Evolutionary conservation across 768 basidiomycete genomes (phyloP).

Genomic region (Tulasnella sp.): DNA sequence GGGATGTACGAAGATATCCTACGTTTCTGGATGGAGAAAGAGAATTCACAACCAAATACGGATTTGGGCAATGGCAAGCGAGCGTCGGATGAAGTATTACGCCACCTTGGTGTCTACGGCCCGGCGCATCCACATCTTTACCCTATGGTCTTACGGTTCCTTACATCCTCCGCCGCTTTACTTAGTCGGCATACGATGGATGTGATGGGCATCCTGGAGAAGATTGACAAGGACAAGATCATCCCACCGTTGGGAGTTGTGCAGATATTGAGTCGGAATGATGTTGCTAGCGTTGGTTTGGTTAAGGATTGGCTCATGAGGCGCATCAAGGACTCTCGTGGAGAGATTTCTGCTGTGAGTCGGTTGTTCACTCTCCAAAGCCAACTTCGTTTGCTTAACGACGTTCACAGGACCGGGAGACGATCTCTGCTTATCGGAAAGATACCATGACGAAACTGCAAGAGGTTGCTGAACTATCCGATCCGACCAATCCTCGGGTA

Average conservation of each 20-base stretch:
- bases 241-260: slow-evolving; percentile 87
- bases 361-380: not conserved
- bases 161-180: slow-evolving; percentile 73
- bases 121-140: slow-evolving; percentile 65
- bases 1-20: slow-evolving; percentile 96
- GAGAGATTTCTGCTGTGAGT: slow-evolving; percentile 74
- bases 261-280: slow-evolving; percentile 80
- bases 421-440: slow-evolving; percentile 78
- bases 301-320: slow-evolving; percentile 85
- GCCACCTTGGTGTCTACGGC: slow-evolving; percentile 69
- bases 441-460: slow-evolving; percentile 76
- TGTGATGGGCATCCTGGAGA: slow-evolving; percentile 59
- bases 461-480: slow-evolving; percentile 72
- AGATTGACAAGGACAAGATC: slow-evolving; percentile 71
- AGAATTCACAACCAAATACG: slow-evolving; percentile 26
- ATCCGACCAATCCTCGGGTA: slow-evolving; percentile 69
- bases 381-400: not conserved
- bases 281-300: slow-evolving; percentile 82
- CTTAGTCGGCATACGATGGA: slow-evolving; percentile 64
- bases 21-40: slow-evolving; percentile 83
- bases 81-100: slow-evolving; percentile 53
- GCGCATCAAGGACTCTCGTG: slow-evolving; percentile 62
- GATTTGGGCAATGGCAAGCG: slow-evolving; percentile 17
- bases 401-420: slow-evolving; percentile 60
- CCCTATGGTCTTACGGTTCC: slow-evolving; percentile 77